A percentile compares a stretch with the other conserved stretches of the same genome.
phyloP scores from a whole-genome alignment of 2,329 filamentous ascomycete genomes.

The Pyrenochaeta sp. region DNA sequence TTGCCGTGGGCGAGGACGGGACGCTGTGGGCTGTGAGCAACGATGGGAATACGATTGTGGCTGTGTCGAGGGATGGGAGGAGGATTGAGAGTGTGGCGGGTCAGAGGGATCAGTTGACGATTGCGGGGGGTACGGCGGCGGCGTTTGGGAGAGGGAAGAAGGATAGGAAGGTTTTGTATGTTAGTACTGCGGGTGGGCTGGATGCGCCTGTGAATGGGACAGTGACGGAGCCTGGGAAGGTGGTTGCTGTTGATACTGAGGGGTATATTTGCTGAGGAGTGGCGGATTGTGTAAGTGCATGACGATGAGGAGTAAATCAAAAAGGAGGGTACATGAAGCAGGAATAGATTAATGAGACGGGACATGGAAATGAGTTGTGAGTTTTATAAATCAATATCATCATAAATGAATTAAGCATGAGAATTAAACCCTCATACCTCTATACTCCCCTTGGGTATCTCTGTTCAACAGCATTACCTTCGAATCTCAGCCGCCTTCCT shows the following conservation, averaged over 20 bases:
- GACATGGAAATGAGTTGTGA: no score
- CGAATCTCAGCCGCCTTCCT: conserved; percentile 56
- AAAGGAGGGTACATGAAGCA: no score
- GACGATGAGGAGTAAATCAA: no score
- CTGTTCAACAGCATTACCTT: conserved; percentile 12
- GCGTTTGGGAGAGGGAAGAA: conserved; percentile 8
- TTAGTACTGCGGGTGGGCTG: conserved; percentile 11
- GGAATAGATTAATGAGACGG: no score
- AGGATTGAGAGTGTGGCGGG: conserved; percentile 5
- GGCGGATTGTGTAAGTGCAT: not conserved
- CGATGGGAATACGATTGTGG: conserved; percentile 10
- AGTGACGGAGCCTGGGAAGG: conserved; percentile 11
- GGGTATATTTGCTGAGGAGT: conserved; percentile 4
- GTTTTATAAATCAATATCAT: no score
- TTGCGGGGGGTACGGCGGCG: conserved; percentile 10
- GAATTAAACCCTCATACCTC: no score
- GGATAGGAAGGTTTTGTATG: conserved; percentile 11
- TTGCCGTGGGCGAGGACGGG: conserved; percentile 6
- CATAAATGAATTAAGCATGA: no score
- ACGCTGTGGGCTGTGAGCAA: conserved; percentile 12
- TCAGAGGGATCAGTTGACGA: conserved; percentile 3
- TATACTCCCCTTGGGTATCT: no score
- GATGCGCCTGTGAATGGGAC: conserved; percentile 13
- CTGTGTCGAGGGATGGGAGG: conserved; percentile 1
- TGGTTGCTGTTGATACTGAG: conserved; percentile 8